Percentiles rank a stretch among this genome's conserved stretches.
Conservation (phyloP, 805 yeast genomes). For the Yueomyces sp. region DNA sequence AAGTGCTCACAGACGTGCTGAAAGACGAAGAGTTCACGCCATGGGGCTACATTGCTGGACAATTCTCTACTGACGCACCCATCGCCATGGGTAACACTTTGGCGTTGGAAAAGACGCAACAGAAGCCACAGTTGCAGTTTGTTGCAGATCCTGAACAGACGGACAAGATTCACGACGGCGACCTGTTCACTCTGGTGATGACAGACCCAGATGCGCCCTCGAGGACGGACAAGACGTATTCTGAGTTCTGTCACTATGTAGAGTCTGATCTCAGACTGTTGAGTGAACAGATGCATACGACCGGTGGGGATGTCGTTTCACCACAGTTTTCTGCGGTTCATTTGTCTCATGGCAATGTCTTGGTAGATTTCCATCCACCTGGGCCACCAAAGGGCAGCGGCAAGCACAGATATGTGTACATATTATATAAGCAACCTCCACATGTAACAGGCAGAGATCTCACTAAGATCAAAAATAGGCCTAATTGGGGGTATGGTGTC, state of each 20-base stretch:
- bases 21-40: conserved; percentile 8
- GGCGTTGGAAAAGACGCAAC: conserved; percentile 50
- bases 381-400: conserved; percentile 86
- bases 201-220: conserved; percentile 92
- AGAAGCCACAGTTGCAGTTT: conserved; percentile 52
- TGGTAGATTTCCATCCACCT: conserved; percentile 62
- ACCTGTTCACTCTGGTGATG: conserved; percentile 58
- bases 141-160: conserved; percentile 31
- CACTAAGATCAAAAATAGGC: conserved; percentile 15
- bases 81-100: conserved; percentile 75
- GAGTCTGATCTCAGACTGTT: conserved; percentile 29
- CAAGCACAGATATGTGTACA: conserved; percentile 72
- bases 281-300: conserved; percentile 3
- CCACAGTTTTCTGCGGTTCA: conserved; percentile 13
- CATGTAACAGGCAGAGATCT: conserved; percentile 12
- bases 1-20: conserved; percentile 18
- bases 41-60: conserved; percentile 16
- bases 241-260: conserved; percentile 68
- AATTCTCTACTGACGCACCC: conserved; percentile 13
- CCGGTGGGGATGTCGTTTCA: neutral
- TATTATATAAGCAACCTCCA: conserved; percentile 53
- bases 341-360: conserved; percentile 24
- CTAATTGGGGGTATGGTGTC: conserved; percentile 68
- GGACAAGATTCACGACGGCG: conserved; percentile 3
- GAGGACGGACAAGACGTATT: conserved; percentile 62